A percentile compares a stretch with the other conserved stretches of the same genome.
phyloP scores from a whole-genome alignment of 345 rosid species.

The Conringia planisiliqua region DNA sequence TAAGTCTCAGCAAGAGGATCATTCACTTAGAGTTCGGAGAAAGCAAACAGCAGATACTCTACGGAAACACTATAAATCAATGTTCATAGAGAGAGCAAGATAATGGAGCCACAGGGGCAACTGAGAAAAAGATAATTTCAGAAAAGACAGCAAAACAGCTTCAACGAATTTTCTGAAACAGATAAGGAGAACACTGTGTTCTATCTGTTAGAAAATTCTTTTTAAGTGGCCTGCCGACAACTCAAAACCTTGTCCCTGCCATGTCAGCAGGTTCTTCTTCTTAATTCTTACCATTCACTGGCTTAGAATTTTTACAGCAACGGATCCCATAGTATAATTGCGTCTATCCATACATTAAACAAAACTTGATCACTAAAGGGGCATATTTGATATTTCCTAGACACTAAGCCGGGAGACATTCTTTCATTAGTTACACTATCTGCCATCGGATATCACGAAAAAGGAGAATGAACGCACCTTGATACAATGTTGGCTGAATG shows the following conservation, averaged over 20 bases:
- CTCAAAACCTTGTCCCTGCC: conserved; percentile 13
- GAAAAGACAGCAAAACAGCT: neutral
- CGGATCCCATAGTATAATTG: conserved; percentile 16
- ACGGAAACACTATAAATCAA: neutral
- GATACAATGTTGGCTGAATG: conserved; percentile 98
- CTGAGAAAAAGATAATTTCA: neutral
- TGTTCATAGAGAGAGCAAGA: neutral
- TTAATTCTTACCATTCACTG: conserved; percentile 3
- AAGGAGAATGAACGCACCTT: conserved; percentile 51
- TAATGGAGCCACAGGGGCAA: neutral
- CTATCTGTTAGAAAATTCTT: neutral
- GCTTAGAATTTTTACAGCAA: conserved; percentile 26
- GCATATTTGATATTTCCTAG: neutral
- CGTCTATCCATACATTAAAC: conserved; percentile 22
- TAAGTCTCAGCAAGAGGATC: conserved; percentile 5
- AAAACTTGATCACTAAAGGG: conserved; percentile 7
- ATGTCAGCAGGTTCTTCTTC: conserved; percentile 16
- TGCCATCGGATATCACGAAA: conserved; percentile 1
- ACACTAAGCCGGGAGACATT: neutral
- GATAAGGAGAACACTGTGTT: neutral
- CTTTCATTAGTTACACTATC: neutral
- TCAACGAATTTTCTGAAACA: neutral
- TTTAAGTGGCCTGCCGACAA: neutral
- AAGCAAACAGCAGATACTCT: conserved; percentile 6
- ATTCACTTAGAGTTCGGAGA: neutral